Evolutionary conservation across 768 basidiomycete species (phyloP), one percentile per base, ranked within the genome.

Genomic region (Xerocomellus chrysenteron): DNA sequence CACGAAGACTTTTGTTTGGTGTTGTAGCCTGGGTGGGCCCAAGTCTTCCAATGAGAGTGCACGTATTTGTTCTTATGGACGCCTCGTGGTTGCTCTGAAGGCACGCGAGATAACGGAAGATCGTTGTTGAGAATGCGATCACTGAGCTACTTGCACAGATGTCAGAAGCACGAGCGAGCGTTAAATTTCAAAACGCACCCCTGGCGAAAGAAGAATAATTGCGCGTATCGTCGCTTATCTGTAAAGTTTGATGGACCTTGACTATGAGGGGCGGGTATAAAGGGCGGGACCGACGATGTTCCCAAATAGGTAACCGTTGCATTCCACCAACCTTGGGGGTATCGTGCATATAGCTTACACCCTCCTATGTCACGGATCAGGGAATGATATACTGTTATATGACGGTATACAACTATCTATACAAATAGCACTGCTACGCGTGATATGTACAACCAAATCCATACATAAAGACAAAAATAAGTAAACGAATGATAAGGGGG

Each of bases 121-220:
- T 99, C 97, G 64, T 98, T 99, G 73, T 99, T 99, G 37, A 98
- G 79, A 39, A 98, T 83, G 2, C 96, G 88, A 60, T 97, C 94
- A 48, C 77, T 89, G 49, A 99, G 79, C 94, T 97, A 58, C 2
- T 32, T 13, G 4, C 7, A 37, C 11, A 24, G 36, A 26, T 21
- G 46, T 52, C 36, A 57, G 42, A 58, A 57, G 33, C 5, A 2
- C 16, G 5, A 14, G 26, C 3, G 35, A 47, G 42, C 3, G 1
- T 24, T 47, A 26, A 8, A 33, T 21, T 2, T 9, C 33, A 14
- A 41, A 10, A 50, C 70, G 28, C 54, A 92, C 94, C 75, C 97
- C 94, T 14, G 92, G 84, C 1, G 95, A 84, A 26, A 99, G 76
- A 12, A 91, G 76, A 57, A 85, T 87, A 42, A 98, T 86, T 0